These are phyloP conservation scores for Kwoniella heveanensis DNA, from an alignment of 768 basidiomycete genomes.

Conservation along the genomic window DNA sequence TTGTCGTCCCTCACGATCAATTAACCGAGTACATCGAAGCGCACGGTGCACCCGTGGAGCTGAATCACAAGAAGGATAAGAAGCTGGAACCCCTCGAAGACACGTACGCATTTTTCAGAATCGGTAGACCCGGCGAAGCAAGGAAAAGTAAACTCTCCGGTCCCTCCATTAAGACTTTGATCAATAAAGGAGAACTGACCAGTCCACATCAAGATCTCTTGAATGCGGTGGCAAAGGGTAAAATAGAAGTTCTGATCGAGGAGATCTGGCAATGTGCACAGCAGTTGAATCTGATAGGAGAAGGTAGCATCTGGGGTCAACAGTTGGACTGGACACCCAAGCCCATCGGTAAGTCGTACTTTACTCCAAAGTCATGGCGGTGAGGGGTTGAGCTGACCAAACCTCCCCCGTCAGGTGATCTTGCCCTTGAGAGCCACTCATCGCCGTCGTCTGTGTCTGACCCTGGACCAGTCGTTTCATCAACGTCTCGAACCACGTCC, in stretches of 20 bases:
- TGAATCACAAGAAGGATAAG: constrained; percentile 31
- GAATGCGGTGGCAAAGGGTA: constrained; percentile 1
- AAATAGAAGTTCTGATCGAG: constrained; percentile 16
- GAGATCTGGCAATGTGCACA: constrained; percentile 28
- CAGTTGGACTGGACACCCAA: constrained; percentile 41
- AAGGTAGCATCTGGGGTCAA: constrained; percentile 29
- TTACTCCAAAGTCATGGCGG: neutral
- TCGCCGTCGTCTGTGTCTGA: neutral
- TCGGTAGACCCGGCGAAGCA: constrained; percentile 22
- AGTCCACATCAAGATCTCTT: constrained; percentile 36
- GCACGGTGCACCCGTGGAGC: constrained; percentile 39
- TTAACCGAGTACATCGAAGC: constrained; percentile 19
- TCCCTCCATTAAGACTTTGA: constrained; percentile 28
- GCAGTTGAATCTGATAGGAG: constrained; percentile 27
- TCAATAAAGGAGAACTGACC: constrained; percentile 30
- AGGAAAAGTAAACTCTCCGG: constrained; percentile 39
- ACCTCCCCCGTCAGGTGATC: no score
- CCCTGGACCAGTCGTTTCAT: neutral
- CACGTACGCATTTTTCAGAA: constrained; percentile 35
- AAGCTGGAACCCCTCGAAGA: constrained; percentile 18
- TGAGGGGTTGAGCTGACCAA: no score
- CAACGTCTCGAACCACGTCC: neutral
- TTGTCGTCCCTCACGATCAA: constrained; percentile 42
- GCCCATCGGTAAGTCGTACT: constrained; percentile 8
- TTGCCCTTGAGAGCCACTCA: no score